These are phyloP conservation scores for Dactylonectria macrodidyma DNA, from an alignment of 2,329 filamentous ascomycete species.

Conservation along the genomic window DNA sequence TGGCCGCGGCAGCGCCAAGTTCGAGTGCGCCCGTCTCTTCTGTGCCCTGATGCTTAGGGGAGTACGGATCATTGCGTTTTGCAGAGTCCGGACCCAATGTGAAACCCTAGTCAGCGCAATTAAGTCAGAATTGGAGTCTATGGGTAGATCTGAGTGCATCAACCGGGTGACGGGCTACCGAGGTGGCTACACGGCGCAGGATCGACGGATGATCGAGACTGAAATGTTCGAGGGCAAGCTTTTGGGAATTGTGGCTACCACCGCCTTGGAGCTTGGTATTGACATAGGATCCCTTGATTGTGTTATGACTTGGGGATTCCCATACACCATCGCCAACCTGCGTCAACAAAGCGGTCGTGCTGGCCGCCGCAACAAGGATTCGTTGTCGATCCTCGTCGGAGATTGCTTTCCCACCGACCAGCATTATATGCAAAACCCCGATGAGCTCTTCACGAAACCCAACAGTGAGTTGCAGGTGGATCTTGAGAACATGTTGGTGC, in stretches of 20 bases:
- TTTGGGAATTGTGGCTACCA: slow-evolving; percentile 93
- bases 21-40: slow-evolving; percentile 91
- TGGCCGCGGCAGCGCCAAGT: slow-evolving; percentile 85
- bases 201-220: slow-evolving; percentile 87
- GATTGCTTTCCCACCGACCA: slow-evolving; percentile 94
- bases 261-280: slow-evolving; percentile 91
- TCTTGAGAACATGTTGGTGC: slow-evolving; percentile 89
- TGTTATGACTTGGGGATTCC: slow-evolving; percentile 94
- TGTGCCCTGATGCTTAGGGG: slow-evolving; percentile 91
- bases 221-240: slow-evolving; percentile 98
- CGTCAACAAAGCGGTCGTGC: slow-evolving; percentile 95
- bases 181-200: slow-evolving; percentile 93
- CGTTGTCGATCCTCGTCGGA: slow-evolving; percentile 89
- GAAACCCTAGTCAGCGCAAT: slow-evolving; percentile 87
- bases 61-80: slow-evolving; percentile 94
- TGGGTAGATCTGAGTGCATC: slow-evolving; percentile 83
- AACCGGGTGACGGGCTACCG: slow-evolving; percentile 94
- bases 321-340: slow-evolving; percentile 94
- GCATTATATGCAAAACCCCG: slow-evolving; percentile 96
- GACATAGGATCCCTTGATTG: slow-evolving; percentile 96
- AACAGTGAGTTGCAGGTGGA: slow-evolving; percentile 93
- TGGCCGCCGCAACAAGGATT: slow-evolving; percentile 93
- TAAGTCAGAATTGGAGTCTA: slow-evolving; percentile 79
- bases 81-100: slow-evolving; percentile 88
- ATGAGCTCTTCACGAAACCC: slow-evolving; percentile 92